Base-by-base conservation (phyloP, 208 protist species). In the Leishmania arabica region DNA sequence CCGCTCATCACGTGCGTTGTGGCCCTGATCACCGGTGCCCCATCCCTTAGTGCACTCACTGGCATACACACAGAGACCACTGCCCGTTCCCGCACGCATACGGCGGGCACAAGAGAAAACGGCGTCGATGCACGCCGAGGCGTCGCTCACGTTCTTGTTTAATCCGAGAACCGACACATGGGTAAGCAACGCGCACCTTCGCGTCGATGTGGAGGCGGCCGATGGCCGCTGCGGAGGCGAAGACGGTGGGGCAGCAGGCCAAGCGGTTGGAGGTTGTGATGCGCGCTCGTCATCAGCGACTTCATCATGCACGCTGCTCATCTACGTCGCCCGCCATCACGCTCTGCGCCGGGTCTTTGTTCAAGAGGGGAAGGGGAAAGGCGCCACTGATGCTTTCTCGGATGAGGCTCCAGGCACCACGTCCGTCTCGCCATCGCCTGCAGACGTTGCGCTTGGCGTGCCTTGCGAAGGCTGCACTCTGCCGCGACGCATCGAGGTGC, bases 321-420 rank as follows among this genome's bases (percentile, higher is more conserved):
- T 81, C 13, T 85, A 82, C 65, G 72, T 76, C 7, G 71, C 72
- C 6, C 51, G 24, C 13, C 76, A 81, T 51, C 82, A 85, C 62
- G 42, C 37, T 2, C 47, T 85, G 40, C 56, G 15, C 4, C 51
- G 69, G 15, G 82, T 85, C 15, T 64, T 51, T 11, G 34, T 80
- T 13, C 31, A 80, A 70, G 77, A 60, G 24, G 51, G 13, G 31
- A 27, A 47, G 24, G 51, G 31, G 15, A 31, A 62, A 17, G 34
- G 19, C 68, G 40, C 62, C 31, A 73, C 69, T 27, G 69, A 73
- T 21, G n/a, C 11, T 17, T 73, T 51, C 45, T 5, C 15, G 54
- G 69, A 54, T 34, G 42, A 34, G 42, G 15, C 27, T 17, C 9
- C 42, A 19, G 15, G 45, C n/a, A 27, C 69, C 21, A 45, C n/a